These are phyloP conservation scores for Psilocybe azurescens DNA, from an alignment of 768 basidiomycete species.

Conservation along the genomic window DNA sequence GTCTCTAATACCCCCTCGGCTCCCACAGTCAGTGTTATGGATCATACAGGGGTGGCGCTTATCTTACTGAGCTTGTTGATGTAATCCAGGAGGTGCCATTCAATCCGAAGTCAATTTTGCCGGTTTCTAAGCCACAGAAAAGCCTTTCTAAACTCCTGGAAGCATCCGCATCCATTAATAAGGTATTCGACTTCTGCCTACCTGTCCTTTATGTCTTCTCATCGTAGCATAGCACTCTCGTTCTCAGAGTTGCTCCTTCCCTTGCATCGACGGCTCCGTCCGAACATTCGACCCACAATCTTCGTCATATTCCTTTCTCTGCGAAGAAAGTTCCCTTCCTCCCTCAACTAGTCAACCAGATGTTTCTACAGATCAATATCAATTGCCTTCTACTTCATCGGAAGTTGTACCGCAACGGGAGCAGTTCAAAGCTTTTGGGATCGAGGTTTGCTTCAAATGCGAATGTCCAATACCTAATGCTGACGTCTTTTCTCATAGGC, in stretches of 20 bases:
- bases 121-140: conserved; percentile 21
- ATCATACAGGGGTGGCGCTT: conserved; percentile 2
- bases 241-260: conserved; percentile 12
- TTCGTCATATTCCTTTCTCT: not conserved
- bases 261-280: conserved; percentile 22
- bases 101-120: conserved; percentile 26
- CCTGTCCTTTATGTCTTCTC: not conserved
- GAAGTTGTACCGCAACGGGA: not conserved
- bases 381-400: not conserved
- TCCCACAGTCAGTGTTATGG: conserved; percentile 8
- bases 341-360: too few relatives aligned
- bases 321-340: not conserved
- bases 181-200: conserved; percentile 15
- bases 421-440: conserved; percentile 28
- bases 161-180: conserved; percentile 19
- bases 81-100: conserved; percentile 19
- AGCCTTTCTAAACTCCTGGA: conserved; percentile 15
- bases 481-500: conserved; percentile 26
- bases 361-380: too few relatives aligned
- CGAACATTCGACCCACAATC: conserved; percentile 8
- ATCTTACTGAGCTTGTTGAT: conserved; percentile 5
- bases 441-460: conserved; percentile 21
- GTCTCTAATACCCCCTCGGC: not conserved
- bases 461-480: not conserved
- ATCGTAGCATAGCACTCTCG: not conserved